These are phyloP conservation scores for Coniella vitis DNA, from an alignment of 2,329 filamentous ascomycete genomes.

Conservation along the genomic window DNA sequence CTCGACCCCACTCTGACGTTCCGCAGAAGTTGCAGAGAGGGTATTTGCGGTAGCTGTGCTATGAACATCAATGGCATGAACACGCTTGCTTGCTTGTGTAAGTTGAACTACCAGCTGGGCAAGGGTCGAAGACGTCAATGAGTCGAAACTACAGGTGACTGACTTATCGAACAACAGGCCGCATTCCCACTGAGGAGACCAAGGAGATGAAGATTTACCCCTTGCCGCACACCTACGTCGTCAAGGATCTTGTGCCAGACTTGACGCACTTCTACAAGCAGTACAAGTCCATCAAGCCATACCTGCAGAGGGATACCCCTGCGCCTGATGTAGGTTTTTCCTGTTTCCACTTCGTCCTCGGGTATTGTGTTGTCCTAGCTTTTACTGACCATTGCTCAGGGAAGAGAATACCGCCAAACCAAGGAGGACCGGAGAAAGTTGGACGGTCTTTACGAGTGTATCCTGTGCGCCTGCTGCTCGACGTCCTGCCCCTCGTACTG, in stretches of 20 bases:
- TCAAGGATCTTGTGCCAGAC: slow-evolving; percentile 97
- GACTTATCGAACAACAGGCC: slow-evolving; percentile 51
- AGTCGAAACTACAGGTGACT: slow-evolving; percentile 14
- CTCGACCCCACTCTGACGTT: slow-evolving; percentile 94
- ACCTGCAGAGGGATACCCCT: slow-evolving; percentile 84
- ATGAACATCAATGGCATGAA: slow-evolving; percentile 99
- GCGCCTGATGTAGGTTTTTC: slow-evolving; percentile 64
- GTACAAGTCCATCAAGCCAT: slow-evolving; percentile 99
- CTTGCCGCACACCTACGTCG: slow-evolving; percentile 95
- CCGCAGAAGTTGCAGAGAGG: slow-evolving; percentile 91
- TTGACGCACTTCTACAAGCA: slow-evolving; percentile 99
- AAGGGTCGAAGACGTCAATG: slow-evolving; percentile 18
- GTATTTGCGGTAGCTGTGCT: slow-evolving; percentile 95
- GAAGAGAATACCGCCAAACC: slow-evolving; percentile 84
- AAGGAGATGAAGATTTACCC: slow-evolving; percentile 93
- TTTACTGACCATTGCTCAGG: slow-evolving; percentile 42
- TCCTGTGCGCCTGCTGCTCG: slow-evolving; percentile 97
- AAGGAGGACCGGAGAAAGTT: slow-evolving; percentile 94
- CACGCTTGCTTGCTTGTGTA: slow-evolving; percentile 96
- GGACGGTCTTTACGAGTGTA: slow-evolving; percentile 97
- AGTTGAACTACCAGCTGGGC: slow-evolving; percentile 29
- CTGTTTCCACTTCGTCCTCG: slow-evolving; percentile 18
- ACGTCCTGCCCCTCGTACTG: slow-evolving; percentile 99
- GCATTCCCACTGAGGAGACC: slow-evolving; percentile 77
- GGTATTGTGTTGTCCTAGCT: not conserved